Conservation (phyloP, 2,329 filamentous ascomycete genomes). For the Neonectria hederae region DNA sequence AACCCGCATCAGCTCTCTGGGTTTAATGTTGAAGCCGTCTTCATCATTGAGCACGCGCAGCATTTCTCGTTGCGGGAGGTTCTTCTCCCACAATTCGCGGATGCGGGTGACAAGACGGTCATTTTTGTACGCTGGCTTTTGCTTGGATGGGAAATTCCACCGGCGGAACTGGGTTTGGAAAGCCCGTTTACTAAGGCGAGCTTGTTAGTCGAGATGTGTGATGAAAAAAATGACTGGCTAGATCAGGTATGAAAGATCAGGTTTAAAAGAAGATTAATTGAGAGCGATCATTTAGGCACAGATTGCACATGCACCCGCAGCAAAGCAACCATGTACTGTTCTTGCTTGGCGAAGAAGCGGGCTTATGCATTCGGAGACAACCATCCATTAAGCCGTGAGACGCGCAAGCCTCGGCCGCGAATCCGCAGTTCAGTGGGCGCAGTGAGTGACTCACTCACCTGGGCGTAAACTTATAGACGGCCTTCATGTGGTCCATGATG, state of each 20-base stretch:
- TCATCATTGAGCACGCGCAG: constrained; percentile 74
- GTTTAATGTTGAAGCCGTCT: constrained; percentile 75
- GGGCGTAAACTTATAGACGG: constrained; percentile 72
- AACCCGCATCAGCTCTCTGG: constrained; percentile 75
- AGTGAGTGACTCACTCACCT: constrained; percentile 65
- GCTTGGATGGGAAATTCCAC: constrained; percentile 82
- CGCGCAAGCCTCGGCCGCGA: not conserved
- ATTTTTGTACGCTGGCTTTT: constrained; percentile 77
- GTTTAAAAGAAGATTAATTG: not conserved
- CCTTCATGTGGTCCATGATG: constrained; percentile 76
- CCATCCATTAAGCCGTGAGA: not conserved
- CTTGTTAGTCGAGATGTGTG: constrained; percentile 28
- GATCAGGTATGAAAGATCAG: not conserved
- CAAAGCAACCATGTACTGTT: not conserved
- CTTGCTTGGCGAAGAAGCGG: not conserved
- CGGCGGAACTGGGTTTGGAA: constrained; percentile 80
- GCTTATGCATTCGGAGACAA: not conserved
- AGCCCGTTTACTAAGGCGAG: constrained; percentile 70
- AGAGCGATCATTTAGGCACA: no score
- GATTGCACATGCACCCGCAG: not conserved
- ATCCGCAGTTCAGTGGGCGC: not conserved
- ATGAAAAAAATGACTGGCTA: no score
- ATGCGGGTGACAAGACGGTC: constrained; percentile 72
- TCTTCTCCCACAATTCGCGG: constrained; percentile 81
- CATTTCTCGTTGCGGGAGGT: constrained; percentile 78